A percentile compares a stretch with the other conserved stretches of the same genome.
Conservation (phyloP, 208 protist species). For the Endotrypanum monterogeii region DNA sequence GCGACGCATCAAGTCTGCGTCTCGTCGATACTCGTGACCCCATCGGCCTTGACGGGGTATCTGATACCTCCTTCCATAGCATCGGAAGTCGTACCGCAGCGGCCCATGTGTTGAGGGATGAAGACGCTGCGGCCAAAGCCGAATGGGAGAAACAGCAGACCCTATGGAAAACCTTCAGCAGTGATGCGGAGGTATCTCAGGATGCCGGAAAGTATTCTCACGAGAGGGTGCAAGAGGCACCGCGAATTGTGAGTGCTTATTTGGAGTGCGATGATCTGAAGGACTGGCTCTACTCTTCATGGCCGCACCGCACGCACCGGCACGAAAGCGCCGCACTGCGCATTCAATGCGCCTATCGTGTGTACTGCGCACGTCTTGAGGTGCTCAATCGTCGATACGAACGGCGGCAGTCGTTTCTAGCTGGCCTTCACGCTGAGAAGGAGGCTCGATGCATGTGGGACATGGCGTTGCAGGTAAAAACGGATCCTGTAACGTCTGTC, state of each 20-base stretch:
- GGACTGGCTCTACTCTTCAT: slow-evolving; percentile 64
- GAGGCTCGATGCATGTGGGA: slow-evolving; percentile 46
- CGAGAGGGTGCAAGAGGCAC: neutral
- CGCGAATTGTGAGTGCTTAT: slow-evolving; percentile 51
- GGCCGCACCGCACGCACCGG: slow-evolving; percentile 70
- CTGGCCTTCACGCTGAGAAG: slow-evolving; percentile 46
- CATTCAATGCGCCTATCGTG: slow-evolving; percentile 81
- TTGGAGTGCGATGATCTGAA: slow-evolving; percentile 42
- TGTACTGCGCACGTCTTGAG: slow-evolving; percentile 44
- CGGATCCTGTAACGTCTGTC: slow-evolving; percentile 13
- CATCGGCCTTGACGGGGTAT: neutral
- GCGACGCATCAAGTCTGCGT: neutral
- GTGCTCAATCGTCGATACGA: slow-evolving; percentile 43
- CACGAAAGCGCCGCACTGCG: slow-evolving; percentile 83
- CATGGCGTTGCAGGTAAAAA: slow-evolving; percentile 44
- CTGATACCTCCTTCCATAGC: neutral
- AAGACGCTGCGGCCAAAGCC: slow-evolving; percentile 1
- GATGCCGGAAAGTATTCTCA: neutral
- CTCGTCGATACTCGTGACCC: neutral
- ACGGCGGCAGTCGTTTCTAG: slow-evolving; percentile 40
- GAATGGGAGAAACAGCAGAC: slow-evolving; percentile 30
- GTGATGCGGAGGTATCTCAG: neutral
- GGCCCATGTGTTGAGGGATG: neutral
- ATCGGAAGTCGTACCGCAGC: neutral
- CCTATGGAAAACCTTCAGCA: slow-evolving; percentile 41